phyloP scores from a whole-genome alignment of 305 asterid species.

The Striga hermonthica region DNA sequence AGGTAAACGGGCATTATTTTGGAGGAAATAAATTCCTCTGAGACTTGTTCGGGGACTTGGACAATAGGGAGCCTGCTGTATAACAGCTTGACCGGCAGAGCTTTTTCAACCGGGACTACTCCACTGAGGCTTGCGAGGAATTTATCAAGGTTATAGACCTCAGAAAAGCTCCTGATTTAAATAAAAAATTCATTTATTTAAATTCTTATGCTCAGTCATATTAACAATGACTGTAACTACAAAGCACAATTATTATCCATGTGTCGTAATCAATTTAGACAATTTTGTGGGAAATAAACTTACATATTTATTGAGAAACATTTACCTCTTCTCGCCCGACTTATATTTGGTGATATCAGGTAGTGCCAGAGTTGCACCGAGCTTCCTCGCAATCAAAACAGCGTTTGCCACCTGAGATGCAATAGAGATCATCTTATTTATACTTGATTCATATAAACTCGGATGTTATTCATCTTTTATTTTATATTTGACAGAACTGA shows the following conservation, averaged over 20 bases:
- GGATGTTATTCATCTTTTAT: too few relatives aligned
- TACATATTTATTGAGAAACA: too few relatives aligned
- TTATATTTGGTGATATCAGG: conserved; percentile 45
- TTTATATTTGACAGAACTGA: too few relatives aligned
- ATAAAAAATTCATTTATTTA: conserved; percentile 3
- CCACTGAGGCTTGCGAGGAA: conserved; percentile 54
- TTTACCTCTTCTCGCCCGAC: conserved; percentile 39
- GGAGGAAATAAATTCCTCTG: conserved; percentile 39
- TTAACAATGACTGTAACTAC: too few relatives aligned
- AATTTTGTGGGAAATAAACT: too few relatives aligned
- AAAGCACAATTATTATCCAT: too few relatives aligned
- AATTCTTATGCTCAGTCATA: too few relatives aligned
- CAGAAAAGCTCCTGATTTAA: conserved; percentile 48
- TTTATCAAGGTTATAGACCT: conserved; percentile 47
- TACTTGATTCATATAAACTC: neutral
- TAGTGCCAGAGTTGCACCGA: conserved; percentile 58
- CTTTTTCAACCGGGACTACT: conserved; percentile 38
- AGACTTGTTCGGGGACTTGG: conserved; percentile 43
- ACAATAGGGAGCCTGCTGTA: conserved; percentile 33
- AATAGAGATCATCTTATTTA: neutral
- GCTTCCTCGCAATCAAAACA: conserved; percentile 47
- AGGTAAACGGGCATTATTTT: conserved; percentile 47
- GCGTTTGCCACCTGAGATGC: conserved; percentile 42
- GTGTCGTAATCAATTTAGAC: too few relatives aligned
- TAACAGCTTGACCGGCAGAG: conserved; percentile 33